Conservation (phyloP, 2,329 filamentous ascomycete genomes). For the Knoxdaviesia capensis region DNA sequence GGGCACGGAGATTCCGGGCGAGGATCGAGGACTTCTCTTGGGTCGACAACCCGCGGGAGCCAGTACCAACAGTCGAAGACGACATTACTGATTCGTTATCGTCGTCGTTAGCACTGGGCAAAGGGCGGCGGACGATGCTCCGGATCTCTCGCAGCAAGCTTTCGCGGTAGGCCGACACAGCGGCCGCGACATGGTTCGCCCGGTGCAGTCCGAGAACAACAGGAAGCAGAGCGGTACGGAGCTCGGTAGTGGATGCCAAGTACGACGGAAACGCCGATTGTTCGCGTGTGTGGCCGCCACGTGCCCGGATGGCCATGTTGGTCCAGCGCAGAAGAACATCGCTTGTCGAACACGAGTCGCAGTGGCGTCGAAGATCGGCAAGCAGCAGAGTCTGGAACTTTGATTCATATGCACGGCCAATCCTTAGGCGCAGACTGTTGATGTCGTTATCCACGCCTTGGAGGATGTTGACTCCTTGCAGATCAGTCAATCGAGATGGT, state of each 20-base stretch:
- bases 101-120: slow-evolving; percentile 87
- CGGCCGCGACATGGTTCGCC: slow-evolving; percentile 59
- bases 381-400: slow-evolving; percentile 64
- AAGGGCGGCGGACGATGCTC: slow-evolving; percentile 58
- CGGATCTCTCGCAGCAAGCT: slow-evolving; percentile 72
- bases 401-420: slow-evolving; percentile 71
- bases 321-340: slow-evolving; percentile 77
- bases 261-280: slow-evolving; percentile 60
- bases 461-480: slow-evolving; percentile 59
- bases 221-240: slow-evolving; percentile 50
- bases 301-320: slow-evolving; percentile 49
- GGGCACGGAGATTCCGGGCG: slow-evolving; percentile 66
- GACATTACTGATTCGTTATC: slow-evolving; percentile 83
- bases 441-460: slow-evolving; percentile 66
- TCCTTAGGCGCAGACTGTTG: slow-evolving; percentile 51
- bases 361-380: slow-evolving; percentile 61
- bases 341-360: slow-evolving; percentile 46
- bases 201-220: slow-evolving; percentile 64
- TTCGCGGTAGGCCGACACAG: slow-evolving; percentile 70
- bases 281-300: slow-evolving; percentile 45
- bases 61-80: slow-evolving; percentile 41
- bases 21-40: slow-evolving; percentile 81
- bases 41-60: slow-evolving; percentile 35
- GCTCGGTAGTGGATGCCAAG: slow-evolving; percentile 46
- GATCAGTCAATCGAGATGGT: slow-evolving; percentile 21